phyloP scores from a whole-genome alignment of 1,284 basidiomycete genomes.

The Pholiota adiposa region DNA sequence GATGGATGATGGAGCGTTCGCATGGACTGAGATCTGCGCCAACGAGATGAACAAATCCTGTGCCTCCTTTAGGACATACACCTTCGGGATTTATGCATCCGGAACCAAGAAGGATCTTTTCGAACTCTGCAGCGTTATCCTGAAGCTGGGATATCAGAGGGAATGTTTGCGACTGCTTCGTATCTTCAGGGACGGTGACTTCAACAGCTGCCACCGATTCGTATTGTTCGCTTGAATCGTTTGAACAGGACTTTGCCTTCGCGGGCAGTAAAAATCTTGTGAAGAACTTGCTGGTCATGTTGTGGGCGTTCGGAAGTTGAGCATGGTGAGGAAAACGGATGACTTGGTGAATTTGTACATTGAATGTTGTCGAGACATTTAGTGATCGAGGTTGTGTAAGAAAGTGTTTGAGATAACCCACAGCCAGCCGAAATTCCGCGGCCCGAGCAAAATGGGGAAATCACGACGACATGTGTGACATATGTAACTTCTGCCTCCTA shows the following conservation, averaged over 20 bases:
- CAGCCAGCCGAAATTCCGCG: neutral
- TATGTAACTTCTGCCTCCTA: too few relatives aligned
- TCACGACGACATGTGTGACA: too few relatives aligned
- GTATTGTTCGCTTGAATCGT: neutral
- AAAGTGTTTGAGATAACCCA: neutral
- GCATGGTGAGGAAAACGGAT: neutral
- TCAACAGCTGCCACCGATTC: neutral
- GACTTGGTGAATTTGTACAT: neutral
- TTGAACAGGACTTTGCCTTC: neutral
- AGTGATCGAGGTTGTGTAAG: neutral
- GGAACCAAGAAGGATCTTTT: constrained; percentile 34
- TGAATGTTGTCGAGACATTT: neutral
- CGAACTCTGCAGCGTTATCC: constrained; percentile 41
- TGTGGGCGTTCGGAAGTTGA: neutral
- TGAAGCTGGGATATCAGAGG: constrained; percentile 36
- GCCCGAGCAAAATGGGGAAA: neutral
- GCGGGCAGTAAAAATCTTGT: neutral
- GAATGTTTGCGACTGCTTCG: constrained; percentile 4
- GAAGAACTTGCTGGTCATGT: neutral
- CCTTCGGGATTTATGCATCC: constrained; percentile 27
- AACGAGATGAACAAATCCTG: constrained; percentile 45
- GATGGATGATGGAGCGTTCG: constrained; percentile 38
- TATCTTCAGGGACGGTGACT: neutral
- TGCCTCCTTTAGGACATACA: constrained; percentile 20
- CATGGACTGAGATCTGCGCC: constrained; percentile 38